Evolutionary conservation across 495 filamentous ascomycete genomes (phyloP).

Genomic region (Rusavskia elegans): DNA sequence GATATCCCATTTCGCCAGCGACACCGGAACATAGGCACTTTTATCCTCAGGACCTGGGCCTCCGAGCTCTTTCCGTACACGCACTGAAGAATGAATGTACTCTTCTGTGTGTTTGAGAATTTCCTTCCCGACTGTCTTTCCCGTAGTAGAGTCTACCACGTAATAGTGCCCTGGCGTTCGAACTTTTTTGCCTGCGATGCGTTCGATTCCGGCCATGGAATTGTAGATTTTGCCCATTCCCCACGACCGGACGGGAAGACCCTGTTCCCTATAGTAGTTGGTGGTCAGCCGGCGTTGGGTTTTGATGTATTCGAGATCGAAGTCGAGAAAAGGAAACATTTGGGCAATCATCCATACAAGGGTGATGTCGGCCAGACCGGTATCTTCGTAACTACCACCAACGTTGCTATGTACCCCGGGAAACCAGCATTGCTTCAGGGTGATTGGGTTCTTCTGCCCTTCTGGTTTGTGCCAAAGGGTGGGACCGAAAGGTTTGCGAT

Average conservation of each 20-base stretch:
- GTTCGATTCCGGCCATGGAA: constrained; percentile 1
- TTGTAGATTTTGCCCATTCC: constrained; percentile 3
- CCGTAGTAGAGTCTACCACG: neutral
- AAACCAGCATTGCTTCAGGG: constrained; percentile 34
- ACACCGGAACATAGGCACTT: neutral
- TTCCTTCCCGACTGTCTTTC: neutral
- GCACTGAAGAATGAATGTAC: constrained; percentile 1
- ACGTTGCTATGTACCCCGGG: constrained; percentile 32
- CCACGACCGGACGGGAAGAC: neutral
- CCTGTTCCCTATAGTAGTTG: neutral
- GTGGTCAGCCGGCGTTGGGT: neutral
- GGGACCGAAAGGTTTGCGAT: constrained; percentile 33
- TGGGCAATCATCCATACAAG: constrained; percentile 29
- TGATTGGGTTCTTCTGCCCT: constrained; percentile 8
- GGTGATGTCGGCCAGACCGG: constrained; percentile 20
- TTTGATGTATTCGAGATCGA: constrained; percentile 4
- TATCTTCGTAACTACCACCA: constrained; percentile 26
- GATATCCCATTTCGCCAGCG: neutral
- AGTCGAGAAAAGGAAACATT: constrained; percentile 10
- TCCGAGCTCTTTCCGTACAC: neutral
- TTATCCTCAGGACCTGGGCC: constrained; percentile 1
- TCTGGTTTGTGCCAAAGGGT: constrained; percentile 33
- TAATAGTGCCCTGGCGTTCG: constrained; percentile 3
- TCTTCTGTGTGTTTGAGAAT: neutral
- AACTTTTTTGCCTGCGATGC: constrained; percentile 1